Evolutionary conservation across 1,139 yeast genomes (phyloP).

Genomic region (Geotrichum aggregatum): DNA sequence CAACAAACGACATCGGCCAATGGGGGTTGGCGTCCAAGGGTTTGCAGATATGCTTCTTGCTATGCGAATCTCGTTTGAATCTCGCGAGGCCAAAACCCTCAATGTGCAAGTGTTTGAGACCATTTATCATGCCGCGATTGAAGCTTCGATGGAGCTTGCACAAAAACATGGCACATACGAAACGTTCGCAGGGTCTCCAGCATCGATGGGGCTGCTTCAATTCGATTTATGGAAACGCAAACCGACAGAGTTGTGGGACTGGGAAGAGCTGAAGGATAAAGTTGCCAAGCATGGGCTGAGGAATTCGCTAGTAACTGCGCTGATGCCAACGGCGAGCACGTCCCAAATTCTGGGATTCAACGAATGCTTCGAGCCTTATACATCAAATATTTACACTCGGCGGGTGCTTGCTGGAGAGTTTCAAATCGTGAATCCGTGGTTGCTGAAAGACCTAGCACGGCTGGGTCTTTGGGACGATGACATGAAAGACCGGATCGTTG

Average conservation of each 20-base stretch:
- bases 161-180: slow-evolving; percentile 54
- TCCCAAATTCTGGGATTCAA: slow-evolving; percentile 75
- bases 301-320: slow-evolving; percentile 71
- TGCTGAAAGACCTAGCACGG: slow-evolving; percentile 63
- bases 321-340: slow-evolving; percentile 88
- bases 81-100: slow-evolving; percentile 53
- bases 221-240: slow-evolving; percentile 66
- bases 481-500: slow-evolving; percentile 64
- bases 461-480: slow-evolving; percentile 66
- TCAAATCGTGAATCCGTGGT: slow-evolving; percentile 69
- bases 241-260: slow-evolving; percentile 57
- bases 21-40: slow-evolving; percentile 79
- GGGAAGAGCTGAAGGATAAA: slow-evolving; percentile 56
- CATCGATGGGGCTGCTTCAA: slow-evolving; percentile 63
- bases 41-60: slow-evolving; percentile 66
- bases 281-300: slow-evolving; percentile 56
- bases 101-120: slow-evolving; percentile 74
- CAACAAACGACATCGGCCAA: slow-evolving; percentile 66
- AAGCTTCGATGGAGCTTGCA: slow-evolving; percentile 65
- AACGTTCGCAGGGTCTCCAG: slow-evolving; percentile 64
- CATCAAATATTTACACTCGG: slow-evolving; percentile 73
- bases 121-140: slow-evolving; percentile 77
- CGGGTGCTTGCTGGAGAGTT: slow-evolving; percentile 76
- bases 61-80: slow-evolving; percentile 64
- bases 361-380: slow-evolving; percentile 77